phyloP scores from a whole-genome alignment of 2,329 filamentous ascomycete genomes.

The Chrysoporthe austroafricana region DNA sequence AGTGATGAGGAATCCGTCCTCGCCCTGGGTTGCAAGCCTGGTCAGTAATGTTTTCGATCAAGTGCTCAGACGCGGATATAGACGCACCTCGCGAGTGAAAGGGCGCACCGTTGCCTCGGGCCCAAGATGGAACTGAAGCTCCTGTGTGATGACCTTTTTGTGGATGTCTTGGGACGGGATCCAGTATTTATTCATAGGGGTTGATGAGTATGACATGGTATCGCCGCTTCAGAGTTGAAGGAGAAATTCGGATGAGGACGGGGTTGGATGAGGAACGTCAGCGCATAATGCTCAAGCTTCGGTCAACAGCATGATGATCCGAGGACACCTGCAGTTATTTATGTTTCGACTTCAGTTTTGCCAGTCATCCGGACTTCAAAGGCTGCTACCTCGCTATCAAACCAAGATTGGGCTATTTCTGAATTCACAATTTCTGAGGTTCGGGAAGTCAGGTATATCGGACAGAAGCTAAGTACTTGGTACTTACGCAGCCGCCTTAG shows the following conservation, averaged over 20 bases:
- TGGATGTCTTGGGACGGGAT: constrained; percentile 63
- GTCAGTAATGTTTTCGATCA: constrained; percentile 18
- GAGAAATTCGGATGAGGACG: background rate
- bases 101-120: constrained; percentile 61
- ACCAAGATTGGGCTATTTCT: background rate
- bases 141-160: constrained; percentile 62
- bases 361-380: background rate
- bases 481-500: background rate
- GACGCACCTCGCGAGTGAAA: constrained; percentile 58
- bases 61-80: constrained; percentile 33
- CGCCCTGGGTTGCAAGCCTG: constrained; percentile 47
- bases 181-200: constrained; percentile 61
- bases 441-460: no score
- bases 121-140: constrained; percentile 62
- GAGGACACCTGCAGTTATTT: background rate
- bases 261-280: background rate
- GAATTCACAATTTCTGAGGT: no score
- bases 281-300: background rate
- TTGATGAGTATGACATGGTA: constrained; percentile 35
- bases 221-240: background rate
- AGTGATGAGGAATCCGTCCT: constrained; percentile 64
- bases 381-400: background rate
- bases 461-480: background rate
- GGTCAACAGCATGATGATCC: background rate
- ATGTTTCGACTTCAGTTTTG: background rate